These are phyloP conservation scores for Singerocomus inundabilis DNA, from an alignment of 1,284 basidiomycete species.

Conservation along the genomic window DNA sequence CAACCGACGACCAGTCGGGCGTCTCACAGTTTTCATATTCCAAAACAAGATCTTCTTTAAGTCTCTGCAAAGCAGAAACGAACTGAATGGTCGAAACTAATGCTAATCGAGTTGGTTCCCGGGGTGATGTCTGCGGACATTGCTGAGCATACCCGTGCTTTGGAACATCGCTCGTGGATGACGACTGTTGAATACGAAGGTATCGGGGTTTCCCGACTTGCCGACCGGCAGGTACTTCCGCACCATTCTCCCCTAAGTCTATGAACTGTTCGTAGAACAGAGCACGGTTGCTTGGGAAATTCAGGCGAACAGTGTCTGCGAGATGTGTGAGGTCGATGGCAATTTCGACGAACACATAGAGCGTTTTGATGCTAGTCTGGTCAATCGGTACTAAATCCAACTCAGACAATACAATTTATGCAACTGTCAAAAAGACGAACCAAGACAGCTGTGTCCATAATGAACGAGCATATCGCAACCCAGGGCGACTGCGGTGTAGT, in stretches of 20 bases:
- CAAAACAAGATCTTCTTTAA: slow-evolving; percentile 74
- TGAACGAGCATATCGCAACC: slow-evolving; percentile 99
- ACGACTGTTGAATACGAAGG: slow-evolving; percentile 55
- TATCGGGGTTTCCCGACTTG: slow-evolving; percentile 49
- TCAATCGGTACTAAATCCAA: slow-evolving; percentile 82
- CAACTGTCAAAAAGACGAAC: slow-evolving; percentile 40
- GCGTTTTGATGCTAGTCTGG: slow-evolving; percentile 90
- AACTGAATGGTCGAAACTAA: slow-evolving; percentile 96
- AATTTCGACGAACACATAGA: slow-evolving; percentile 99
- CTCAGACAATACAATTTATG: slow-evolving; percentile 13
- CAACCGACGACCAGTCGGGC: slow-evolving; percentile 2
- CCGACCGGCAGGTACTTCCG: slow-evolving; percentile 51
- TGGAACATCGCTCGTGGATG: slow-evolving; percentile 9
- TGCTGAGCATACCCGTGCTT: background rate
- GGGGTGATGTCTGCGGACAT: background rate
- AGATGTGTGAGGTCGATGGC: slow-evolving; percentile 87
- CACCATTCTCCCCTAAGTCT: slow-evolving; percentile 48
- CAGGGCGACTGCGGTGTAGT: slow-evolving; percentile 93
- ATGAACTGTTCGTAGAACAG: slow-evolving; percentile 61
- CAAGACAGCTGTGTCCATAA: slow-evolving; percentile 97
- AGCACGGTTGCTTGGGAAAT: slow-evolving; percentile 80
- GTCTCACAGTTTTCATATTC: slow-evolving; percentile 29
- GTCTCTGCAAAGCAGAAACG: slow-evolving; percentile 81
- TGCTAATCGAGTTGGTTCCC: slow-evolving; percentile 69
- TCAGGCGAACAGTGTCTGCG: slow-evolving; percentile 79